Evolutionary conservation across 1,139 yeast genomes (phyloP), one percentile per base, ranked within the genome.

Genomic region (Suhomyces maxii): DNA sequence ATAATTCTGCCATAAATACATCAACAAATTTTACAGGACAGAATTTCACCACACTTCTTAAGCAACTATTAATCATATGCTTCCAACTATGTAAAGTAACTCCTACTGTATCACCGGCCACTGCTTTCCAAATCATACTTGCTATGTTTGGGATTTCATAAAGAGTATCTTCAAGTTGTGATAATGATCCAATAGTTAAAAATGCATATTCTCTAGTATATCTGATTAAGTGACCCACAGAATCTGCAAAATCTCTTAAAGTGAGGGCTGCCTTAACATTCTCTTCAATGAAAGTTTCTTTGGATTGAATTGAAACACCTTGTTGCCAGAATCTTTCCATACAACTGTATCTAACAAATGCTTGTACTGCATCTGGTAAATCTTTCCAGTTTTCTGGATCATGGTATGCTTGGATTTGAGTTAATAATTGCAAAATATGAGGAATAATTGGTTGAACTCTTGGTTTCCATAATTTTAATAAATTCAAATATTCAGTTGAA

Each of bases 321-420:
- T 91, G 96, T 61, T 95, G 98, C 99, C 99, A 95, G 64, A 93
- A 93, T 57, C 98, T 76, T 69, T 95, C 99, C 63, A 85, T 82
- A 42, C 96, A 87, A 54, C 95, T 86, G 57, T 89, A 87, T 54
- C 82, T 79, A 11, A 93, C 97, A 72, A 95, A 93, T 2, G 93
- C 76, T 61, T 89, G 97, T 2, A 93, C 97, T 47, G 89, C 95
- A 3, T 79, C 80, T 0, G 99, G 98, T 41, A 95, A 73, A 39
- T 83, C 88, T 12, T 73, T 74, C 98, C 99, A 93, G 63, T 93
- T 91, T 18, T 76, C 86, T 0, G 98, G 97, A 60, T 93, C 87
- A 63, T 91, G 97, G 58, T 91, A 95, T 0, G 96, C 90, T 64
- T 91, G 96, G 47, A 93, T 87, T 66, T 93, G 99, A 40, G 89